A percentile compares a stretch with the other conserved stretches of the same genome.
Evolutionary conservation across 306 rosid genomes (phyloP).

Genomic region (Quercus mongolica): DNA sequence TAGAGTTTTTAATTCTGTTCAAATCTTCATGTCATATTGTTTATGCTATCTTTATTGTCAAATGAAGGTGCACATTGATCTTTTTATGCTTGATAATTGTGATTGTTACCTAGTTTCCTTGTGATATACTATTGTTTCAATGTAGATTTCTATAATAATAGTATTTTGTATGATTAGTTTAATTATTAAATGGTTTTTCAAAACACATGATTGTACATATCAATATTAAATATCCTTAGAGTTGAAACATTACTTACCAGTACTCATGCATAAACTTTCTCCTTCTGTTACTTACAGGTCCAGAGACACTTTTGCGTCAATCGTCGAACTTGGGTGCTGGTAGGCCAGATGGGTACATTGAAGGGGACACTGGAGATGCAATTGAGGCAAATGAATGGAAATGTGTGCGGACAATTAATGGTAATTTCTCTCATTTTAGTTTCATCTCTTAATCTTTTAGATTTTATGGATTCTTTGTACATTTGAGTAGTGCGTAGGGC

Average conservation of each 20-base stretch:
- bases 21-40: not conserved
- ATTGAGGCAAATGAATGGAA: slow-evolving; percentile 83
- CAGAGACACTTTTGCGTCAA: slow-evolving; percentile 71
- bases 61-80: not conserved
- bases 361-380: slow-evolving; percentile 68
- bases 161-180: not conserved
- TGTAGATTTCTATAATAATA: not conserved
- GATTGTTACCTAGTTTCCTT: not conserved
- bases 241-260: not conserved
- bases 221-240: not conserved
- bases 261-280: slow-evolving; percentile 1
- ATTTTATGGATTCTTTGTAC: too few species aligned
- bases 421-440: slow-evolving; percentile 40
- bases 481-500: too few species aligned
- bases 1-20: not conserved
- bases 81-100: not conserved
- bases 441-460: not conserved
- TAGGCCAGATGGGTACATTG: slow-evolving; percentile 49
- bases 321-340: slow-evolving; percentile 42
- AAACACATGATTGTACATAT: not conserved
- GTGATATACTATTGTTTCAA: not conserved
- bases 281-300: slow-evolving; percentile 50
- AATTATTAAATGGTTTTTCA: not conserved
- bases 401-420: slow-evolving; percentile 78
- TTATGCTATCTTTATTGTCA: not conserved